Base-by-base conservation (phyloP, 2,329 filamentous ascomycete genomes). In the Claviceps arundinis region DNA sequence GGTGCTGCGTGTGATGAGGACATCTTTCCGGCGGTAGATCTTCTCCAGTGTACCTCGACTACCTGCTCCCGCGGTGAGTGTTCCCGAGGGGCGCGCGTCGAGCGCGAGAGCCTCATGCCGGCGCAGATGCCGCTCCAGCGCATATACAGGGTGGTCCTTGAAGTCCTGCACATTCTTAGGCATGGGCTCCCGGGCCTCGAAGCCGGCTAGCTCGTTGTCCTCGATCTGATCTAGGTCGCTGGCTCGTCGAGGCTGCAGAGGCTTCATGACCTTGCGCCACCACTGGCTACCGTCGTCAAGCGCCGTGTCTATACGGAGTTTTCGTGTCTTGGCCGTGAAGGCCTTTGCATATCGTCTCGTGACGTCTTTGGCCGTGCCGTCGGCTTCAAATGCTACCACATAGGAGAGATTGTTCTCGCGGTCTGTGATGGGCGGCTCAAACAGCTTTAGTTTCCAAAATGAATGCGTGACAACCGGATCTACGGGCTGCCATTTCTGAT, bases 401-500 rank as follows among this genome's bases (percentile, higher is more conserved):
- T 98, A 98, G 9, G 75, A 78, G 69, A 98, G 78, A 51, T 72
- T 77, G 59, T 95, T 97, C 52, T 84, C 76, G 6, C 75, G 73
- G 64, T 95, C 89, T 3, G 78, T 83, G 2, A 85, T 78, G 0
- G 93, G 88, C 0, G 93, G 93, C 62, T 98, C 93, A 30, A 98
- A 73, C 47, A 78, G 82, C 34, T 75, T 77, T 0, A 88, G 80
- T 55, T 86, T 89, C 63, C 83, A 87, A 51, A 95, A 81, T 0
- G 57, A 85, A 52, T 80, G 76, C 0, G 90, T 95, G 2, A 93
- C 89, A 0, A 96, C 68, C 0, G 90, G 82, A 63, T 98, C 93
- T 40, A 93, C 80, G 0, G 89, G 78, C 52, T 95, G 80, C 93
- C 93, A 98, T 71, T 89, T 95, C 63, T 96, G 87, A 57, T 89